Conservation (phyloP, 2,329 filamentous ascomycete genomes). For the Neofusicoccum cordaticola region DNA sequence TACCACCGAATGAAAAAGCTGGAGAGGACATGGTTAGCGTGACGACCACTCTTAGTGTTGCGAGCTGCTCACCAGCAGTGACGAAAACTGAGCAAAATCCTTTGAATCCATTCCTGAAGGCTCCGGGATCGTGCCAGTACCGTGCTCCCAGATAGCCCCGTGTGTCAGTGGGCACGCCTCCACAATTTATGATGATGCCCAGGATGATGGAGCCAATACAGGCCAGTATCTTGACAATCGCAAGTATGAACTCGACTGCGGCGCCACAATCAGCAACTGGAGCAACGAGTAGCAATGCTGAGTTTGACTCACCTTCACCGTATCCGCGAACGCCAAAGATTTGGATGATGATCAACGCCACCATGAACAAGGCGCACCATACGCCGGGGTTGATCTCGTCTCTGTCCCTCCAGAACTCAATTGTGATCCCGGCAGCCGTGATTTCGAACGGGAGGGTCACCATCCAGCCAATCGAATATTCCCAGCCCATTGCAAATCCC, state of each 20-base stretch:
- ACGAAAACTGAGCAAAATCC: conserved; percentile 64
- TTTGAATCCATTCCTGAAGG: conserved; percentile 59
- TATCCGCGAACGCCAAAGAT: conserved; percentile 40
- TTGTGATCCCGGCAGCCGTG: conserved; percentile 37
- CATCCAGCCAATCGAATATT: conserved; percentile 35
- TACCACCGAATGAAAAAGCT: conserved; percentile 61
- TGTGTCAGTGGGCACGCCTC: conserved; percentile 55
- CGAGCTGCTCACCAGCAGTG: conserved; percentile 42
- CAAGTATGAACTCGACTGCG: conserved; percentile 57
- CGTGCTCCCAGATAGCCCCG: conserved; percentile 59
- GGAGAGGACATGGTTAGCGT: background rate
- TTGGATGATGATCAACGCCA: conserved; percentile 39
- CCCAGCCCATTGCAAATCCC: conserved; percentile 36
- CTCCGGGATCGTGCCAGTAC: conserved; percentile 59
- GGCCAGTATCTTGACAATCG: conserved; percentile 57
- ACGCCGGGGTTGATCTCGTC: conserved; percentile 23
- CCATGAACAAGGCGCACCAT: conserved; percentile 38
- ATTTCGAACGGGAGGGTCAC: conserved; percentile 40
- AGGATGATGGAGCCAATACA: conserved; percentile 64
- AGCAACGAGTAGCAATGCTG: conserved; percentile 46
- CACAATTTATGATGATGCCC: conserved; percentile 58
- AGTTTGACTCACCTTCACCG: conserved; percentile 38
- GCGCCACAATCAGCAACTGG: conserved; percentile 18
- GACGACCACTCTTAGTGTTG: background rate
- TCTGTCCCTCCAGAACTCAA: conserved; percentile 33